Evolutionary conservation across 306 rosid species (phyloP).

Genomic region (Pachyrhizus erosus): DNA sequence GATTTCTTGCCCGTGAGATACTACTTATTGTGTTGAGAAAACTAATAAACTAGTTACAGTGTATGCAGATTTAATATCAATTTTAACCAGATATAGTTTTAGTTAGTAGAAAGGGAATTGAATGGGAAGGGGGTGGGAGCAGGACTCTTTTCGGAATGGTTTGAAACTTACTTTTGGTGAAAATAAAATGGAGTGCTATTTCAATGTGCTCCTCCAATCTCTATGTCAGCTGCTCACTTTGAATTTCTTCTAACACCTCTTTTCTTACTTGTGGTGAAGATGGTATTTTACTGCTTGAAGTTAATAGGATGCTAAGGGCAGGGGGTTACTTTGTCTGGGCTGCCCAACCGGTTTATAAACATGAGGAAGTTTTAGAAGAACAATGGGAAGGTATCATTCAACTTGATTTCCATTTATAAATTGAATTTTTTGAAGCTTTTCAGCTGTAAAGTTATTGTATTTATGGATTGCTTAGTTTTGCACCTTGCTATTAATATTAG

Average conservation of each 20-base stretch:
- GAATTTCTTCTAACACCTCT: constrained; percentile 37
- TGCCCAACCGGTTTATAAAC: constrained; percentile 99
- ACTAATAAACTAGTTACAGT: background rate
- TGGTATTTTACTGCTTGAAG: constrained; percentile 92
- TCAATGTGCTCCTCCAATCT: background rate
- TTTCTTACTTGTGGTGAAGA: constrained; percentile 60
- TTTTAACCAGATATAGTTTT: constrained; percentile 28
- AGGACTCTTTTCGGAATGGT: background rate
- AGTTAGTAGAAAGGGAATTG: constrained; percentile 1
- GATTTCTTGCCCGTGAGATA: constrained; percentile 34
- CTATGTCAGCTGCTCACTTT: constrained; percentile 23
- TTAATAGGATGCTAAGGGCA: constrained; percentile 87
- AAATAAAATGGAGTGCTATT: constrained; percentile 23
- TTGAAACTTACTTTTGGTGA: constrained; percentile 20
- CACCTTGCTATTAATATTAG: background rate
- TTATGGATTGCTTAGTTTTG: constrained; percentile 27
- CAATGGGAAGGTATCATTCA: constrained; percentile 88
- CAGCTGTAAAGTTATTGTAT: background rate
- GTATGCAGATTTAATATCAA: constrained; percentile 26
- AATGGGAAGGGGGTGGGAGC: background rate
- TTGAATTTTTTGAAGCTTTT: constrained; percentile 32
- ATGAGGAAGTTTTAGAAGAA: constrained; percentile 80
- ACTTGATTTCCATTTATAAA: constrained; percentile 18
- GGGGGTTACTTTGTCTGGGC: constrained; percentile 99
- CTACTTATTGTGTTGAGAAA: background rate